A percentile compares a stretch with the other conserved stretches of the same genome.
Conservation (phyloP, 352 stramenopile genomes). For the Pythium dissotocum region DNA sequence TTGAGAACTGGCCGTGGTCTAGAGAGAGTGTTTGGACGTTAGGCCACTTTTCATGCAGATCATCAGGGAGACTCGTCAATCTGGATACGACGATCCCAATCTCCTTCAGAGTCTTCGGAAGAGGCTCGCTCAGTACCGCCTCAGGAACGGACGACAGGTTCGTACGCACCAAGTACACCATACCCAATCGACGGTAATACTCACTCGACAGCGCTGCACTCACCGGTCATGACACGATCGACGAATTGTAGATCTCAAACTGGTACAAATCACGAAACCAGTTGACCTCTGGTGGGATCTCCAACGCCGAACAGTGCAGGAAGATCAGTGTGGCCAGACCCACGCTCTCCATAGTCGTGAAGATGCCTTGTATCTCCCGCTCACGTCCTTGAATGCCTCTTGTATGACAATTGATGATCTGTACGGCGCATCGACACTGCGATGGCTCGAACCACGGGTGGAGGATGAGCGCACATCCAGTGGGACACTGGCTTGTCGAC, state of each 20-base stretch:
- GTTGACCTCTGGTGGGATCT: constrained; percentile 13
- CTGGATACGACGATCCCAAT: constrained; percentile 26
- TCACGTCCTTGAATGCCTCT: constrained; percentile 11
- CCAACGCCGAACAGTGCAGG: constrained; percentile 13
- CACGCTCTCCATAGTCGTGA: neutral
- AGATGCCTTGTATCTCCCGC: neutral
- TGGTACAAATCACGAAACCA: constrained; percentile 15
- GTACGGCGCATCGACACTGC: constrained; percentile 15
- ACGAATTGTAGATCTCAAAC: constrained; percentile 25
- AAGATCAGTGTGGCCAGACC: constrained; percentile 20
- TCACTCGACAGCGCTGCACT: neutral
- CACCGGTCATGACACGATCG: constrained; percentile 11
- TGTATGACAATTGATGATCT: constrained; percentile 20
- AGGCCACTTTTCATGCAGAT: constrained; percentile 15
- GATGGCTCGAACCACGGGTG: constrained; percentile 19
- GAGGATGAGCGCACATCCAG: neutral
- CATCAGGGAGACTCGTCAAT: constrained; percentile 10
- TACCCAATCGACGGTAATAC: constrained; percentile 8
- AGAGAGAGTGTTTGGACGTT: constrained; percentile 19
- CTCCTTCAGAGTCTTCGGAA: constrained; percentile 17
- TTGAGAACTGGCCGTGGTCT: constrained; percentile 9
- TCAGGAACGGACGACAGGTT: constrained; percentile 12
- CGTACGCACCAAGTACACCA: constrained; percentile 19
- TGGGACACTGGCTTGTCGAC: neutral
- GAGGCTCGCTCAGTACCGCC: neutral